Conservation (phyloP, 2,329 filamentous ascomycete species). For the Zymoseptoria tritici region DNA sequence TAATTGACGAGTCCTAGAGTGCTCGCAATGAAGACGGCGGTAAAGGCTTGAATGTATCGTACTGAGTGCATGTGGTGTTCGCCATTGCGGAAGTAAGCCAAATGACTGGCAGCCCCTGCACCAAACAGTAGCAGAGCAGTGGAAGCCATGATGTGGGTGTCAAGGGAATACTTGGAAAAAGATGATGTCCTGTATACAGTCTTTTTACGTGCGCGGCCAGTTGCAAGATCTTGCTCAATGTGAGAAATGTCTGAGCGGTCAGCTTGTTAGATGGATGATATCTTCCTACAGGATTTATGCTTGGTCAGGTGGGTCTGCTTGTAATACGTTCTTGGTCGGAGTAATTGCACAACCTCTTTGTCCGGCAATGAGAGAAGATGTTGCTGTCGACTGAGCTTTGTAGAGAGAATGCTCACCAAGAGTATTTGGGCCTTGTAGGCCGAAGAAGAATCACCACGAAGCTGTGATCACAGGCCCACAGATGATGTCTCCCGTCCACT, state of each 20-base stretch:
- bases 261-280: not conserved
- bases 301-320: not conserved
- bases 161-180: not conserved
- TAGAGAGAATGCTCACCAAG: not conserved
- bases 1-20: constrained; percentile 9
- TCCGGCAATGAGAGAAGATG: not conserved
- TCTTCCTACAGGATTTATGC: not conserved
- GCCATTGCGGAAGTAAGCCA: constrained; percentile 20
- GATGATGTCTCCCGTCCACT: not conserved
- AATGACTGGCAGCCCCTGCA: constrained; percentile 17
- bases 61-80: constrained; percentile 23
- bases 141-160: constrained; percentile 1
- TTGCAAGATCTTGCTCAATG: not conserved
- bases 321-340: not conserved
- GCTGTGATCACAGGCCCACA: not conserved
- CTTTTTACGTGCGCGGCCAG: not conserved
- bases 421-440: not conserved
- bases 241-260: not conserved
- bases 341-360: not conserved
- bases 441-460: not conserved
- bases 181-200: not conserved
- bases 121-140: not conserved
- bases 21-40: constrained; percentile 4
- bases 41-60: constrained; percentile 14
- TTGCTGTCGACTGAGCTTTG: not conserved